phyloP scores from a whole-genome alignment of 2,329 filamentous ascomycete genomes.

The Cladorrhinum sp. region DNA sequence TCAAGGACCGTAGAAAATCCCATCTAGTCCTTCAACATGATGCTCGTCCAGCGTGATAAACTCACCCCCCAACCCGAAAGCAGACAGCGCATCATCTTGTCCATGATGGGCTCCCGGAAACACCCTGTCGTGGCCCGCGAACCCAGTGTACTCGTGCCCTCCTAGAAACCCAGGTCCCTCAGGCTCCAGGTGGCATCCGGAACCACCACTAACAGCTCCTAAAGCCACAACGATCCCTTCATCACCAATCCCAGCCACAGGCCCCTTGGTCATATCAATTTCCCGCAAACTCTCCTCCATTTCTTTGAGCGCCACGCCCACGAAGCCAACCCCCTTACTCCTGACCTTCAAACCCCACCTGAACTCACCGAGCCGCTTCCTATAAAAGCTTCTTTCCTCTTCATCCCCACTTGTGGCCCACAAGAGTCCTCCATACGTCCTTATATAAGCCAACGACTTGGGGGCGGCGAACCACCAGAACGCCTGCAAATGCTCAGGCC shows the following conservation, averaged over 20 bases:
- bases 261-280: slow-evolving; percentile 14
- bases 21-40: neutral
- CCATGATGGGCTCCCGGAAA: neutral
- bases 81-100: neutral
- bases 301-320: slow-evolving; percentile 39
- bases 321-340: slow-evolving; percentile 38
- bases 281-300: slow-evolving; percentile 32
- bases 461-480: slow-evolving; percentile 46
- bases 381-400: slow-evolving; percentile 40
- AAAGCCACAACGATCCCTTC: neutral
- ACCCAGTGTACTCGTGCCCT: neutral
- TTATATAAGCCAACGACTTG: slow-evolving; percentile 42
- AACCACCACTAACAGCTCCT: neutral
- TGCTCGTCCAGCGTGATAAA: neutral
- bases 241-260: neutral
- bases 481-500: slow-evolving; percentile 45
- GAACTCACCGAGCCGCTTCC: slow-evolving; percentile 39
- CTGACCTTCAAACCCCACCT: slow-evolving; percentile 42
- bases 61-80: neutral
- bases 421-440: slow-evolving; percentile 41
- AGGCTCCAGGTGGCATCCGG: neutral
- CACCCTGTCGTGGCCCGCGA: too few species aligned
- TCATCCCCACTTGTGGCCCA: slow-evolving; percentile 39
- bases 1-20: neutral
- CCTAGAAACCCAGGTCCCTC: neutral